phyloP scores from a whole-genome alignment of 495 filamentous ascomycete species.

The Bacidia rubella region DNA sequence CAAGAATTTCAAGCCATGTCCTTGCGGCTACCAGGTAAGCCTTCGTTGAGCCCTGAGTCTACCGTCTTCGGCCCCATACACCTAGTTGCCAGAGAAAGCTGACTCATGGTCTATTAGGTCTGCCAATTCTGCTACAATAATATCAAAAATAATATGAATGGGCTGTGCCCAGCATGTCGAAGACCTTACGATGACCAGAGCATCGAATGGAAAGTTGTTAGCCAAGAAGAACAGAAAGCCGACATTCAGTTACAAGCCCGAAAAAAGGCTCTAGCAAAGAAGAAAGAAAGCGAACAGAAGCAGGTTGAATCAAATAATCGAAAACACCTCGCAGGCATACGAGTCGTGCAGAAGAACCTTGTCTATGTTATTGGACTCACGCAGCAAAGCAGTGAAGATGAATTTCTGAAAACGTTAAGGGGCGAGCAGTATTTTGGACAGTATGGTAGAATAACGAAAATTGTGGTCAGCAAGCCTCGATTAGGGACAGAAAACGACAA shows the following conservation, averaged over 20 bases:
- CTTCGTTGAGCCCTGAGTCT: not conserved
- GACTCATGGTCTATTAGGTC: constrained; percentile 43
- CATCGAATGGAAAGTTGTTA: constrained; percentile 88
- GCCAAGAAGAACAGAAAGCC: constrained; percentile 83
- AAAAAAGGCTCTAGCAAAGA: constrained; percentile 77
- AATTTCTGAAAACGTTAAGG: constrained; percentile 73
- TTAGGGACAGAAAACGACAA: constrained; percentile 48
- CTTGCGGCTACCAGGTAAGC: constrained; percentile 89
- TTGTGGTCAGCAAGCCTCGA: constrained; percentile 93
- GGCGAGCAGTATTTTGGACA: constrained; percentile 91
- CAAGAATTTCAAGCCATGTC: constrained; percentile 93
- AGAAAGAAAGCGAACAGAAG: constrained; percentile 88
- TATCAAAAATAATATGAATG: constrained; percentile 90
- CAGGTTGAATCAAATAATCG: constrained; percentile 90
- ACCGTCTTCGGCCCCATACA: not conserved
- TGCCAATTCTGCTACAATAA: constrained; percentile 99
- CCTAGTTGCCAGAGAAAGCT: not conserved
- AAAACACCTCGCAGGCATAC: constrained; percentile 85
- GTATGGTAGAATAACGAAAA: constrained; percentile 97
- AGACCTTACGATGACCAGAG: constrained; percentile 90
- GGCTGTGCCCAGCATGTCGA: constrained; percentile 89
- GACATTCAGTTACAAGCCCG: constrained; percentile 81
- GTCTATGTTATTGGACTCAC: constrained; percentile 95
- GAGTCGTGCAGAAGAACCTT: constrained; percentile 95
- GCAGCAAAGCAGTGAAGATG: constrained; percentile 81